A percentile compares a stretch with the other conserved stretches of the same genome.
Evolutionary conservation across 257 asterid species (phyloP).

Genomic region (Salvia splendens): DNA sequence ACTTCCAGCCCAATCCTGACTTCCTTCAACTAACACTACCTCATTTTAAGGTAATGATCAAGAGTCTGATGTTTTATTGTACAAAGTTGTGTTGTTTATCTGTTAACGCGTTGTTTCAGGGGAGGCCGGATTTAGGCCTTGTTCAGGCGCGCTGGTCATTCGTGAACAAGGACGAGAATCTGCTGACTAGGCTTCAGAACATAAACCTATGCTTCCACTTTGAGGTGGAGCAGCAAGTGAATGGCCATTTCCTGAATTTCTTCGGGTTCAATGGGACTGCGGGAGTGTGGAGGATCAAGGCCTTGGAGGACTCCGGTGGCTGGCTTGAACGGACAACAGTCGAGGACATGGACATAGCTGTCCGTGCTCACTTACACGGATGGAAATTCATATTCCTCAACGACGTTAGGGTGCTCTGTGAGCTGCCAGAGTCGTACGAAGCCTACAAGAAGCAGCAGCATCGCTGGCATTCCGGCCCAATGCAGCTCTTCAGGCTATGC

Average conservation of each 20-base stretch:
- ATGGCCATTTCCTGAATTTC: slow-evolving; percentile 43
- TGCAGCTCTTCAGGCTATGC: slow-evolving; percentile 52
- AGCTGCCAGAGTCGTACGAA: slow-evolving; percentile 51
- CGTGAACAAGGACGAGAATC: slow-evolving; percentile 51
- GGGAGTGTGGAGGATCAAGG: slow-evolving; percentile 60
- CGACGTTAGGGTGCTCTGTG: slow-evolving; percentile 52
- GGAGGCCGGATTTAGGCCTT: slow-evolving; percentile 46
- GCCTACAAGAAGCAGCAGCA: slow-evolving; percentile 56
- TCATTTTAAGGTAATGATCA: slow-evolving; percentile 71
- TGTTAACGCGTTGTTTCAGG: slow-evolving; percentile 29
- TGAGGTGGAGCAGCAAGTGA: slow-evolving; percentile 58
- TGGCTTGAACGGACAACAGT: slow-evolving; percentile 60
- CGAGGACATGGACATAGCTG: slow-evolving; percentile 56
- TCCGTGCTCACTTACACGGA: slow-evolving; percentile 50
- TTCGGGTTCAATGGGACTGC: slow-evolving; percentile 57
- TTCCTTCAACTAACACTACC: slow-evolving; percentile 77
- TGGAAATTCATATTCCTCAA: slow-evolving; percentile 49
- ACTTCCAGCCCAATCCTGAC: slow-evolving; percentile 82
- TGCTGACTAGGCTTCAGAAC: slow-evolving; percentile 48
- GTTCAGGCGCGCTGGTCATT: slow-evolving; percentile 56
- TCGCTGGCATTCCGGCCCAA: slow-evolving; percentile 58
- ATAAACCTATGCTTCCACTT: slow-evolving; percentile 52
- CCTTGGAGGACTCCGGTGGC: slow-evolving; percentile 53
- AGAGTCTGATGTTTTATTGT: not conserved
- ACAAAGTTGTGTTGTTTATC: not conserved